Evolutionary conservation across 805 yeast species (phyloP).

Genomic region (Blastobotrys peoriensis): DNA sequence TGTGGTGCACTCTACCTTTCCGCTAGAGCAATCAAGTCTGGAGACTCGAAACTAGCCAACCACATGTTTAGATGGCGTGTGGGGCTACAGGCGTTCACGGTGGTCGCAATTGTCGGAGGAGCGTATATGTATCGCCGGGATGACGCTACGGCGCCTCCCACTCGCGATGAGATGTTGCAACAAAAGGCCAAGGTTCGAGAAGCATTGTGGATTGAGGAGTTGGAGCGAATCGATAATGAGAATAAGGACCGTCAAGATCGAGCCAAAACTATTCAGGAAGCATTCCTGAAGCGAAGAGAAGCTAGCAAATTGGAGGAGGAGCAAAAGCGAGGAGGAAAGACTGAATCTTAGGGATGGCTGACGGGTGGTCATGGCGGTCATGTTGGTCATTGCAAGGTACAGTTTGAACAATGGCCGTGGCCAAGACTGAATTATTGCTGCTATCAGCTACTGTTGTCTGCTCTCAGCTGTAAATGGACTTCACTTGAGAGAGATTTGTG

Average conservation of each 20-base stretch:
- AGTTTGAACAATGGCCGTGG: too few species aligned
- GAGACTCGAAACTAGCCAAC: conserved; percentile 72
- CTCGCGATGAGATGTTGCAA: conserved; percentile 56
- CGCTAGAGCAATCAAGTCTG: conserved; percentile 64
- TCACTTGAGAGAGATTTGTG: too few species aligned
- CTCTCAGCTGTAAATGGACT: too few species aligned
- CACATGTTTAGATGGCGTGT: conserved; percentile 87
- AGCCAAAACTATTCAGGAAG: conserved; percentile 32
- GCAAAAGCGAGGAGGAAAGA: not conserved
- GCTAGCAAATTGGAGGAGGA: conserved; percentile 7
- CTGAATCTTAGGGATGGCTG: too few species aligned
- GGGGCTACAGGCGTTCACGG: conserved; percentile 75
- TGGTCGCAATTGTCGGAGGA: conserved; percentile 77
- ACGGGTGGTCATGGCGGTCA: too few species aligned
- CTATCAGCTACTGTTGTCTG: too few species aligned
- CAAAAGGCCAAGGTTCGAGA: conserved; percentile 85
- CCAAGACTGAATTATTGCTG: too few species aligned
- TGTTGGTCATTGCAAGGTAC: too few species aligned
- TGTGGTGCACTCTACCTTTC: conserved; percentile 77
- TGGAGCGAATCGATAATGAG: conserved; percentile 78
- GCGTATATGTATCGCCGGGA: conserved; percentile 37
- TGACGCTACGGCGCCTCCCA: not conserved
- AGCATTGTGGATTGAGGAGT: conserved; percentile 71
- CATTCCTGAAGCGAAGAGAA: conserved; percentile 9
- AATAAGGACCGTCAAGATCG: conserved; percentile 64